Base-by-base conservation (phyloP, 2,329 filamentous ascomycete genomes). In the Paracamarosporium sp. region DNA sequence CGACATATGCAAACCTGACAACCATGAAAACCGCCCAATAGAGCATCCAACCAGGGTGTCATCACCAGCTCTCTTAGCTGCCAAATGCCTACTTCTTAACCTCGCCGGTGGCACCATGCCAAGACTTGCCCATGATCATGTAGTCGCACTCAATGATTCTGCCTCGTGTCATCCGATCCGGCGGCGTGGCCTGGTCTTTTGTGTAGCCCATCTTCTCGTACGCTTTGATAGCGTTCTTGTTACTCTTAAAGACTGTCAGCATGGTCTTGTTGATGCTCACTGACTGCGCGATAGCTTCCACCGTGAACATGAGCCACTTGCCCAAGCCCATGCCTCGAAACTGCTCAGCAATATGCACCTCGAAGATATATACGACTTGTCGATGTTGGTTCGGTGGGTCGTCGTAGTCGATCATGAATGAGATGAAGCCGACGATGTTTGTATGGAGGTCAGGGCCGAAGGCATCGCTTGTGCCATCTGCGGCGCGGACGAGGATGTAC, bases 301-400 rank as follows among this genome's bases (percentile, higher is more conserved):
- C 81, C 57, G 86, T 77, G 1, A 74, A 68, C 79, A 93, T 86
- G 36, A 93, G 79, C 12, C 82, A 76, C 12, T 70, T 79, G 1
- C 87, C 89, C 2, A 93, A 77, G 0, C 90, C 89, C 13, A 73
- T 86, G 78, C 88, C 82, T 63, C 85, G 84, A 4, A 90, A 71
- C 1, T 79, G 75, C 1, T 81, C 76, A 35, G 80, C 75, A 3
- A 93, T 82, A 69, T 94, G 90, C 33, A 94, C 86, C 76, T 94
- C 90, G 72, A 93, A 94, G 73, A 90, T 88, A 74, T 93, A 94
- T 20, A 92, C 71, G 2, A 93, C 90, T 0, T 87, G 81, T n/a
- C 72, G 71, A n/a, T 70, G 46, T 15, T 66, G 52, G 41, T 74
- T 51, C 2, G 70, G 67, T 1, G 71, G 63, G 60, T 88, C 86